Conservation (phyloP, 2,329 filamentous ascomycete species). For the Diaporthe sp. region DNA sequence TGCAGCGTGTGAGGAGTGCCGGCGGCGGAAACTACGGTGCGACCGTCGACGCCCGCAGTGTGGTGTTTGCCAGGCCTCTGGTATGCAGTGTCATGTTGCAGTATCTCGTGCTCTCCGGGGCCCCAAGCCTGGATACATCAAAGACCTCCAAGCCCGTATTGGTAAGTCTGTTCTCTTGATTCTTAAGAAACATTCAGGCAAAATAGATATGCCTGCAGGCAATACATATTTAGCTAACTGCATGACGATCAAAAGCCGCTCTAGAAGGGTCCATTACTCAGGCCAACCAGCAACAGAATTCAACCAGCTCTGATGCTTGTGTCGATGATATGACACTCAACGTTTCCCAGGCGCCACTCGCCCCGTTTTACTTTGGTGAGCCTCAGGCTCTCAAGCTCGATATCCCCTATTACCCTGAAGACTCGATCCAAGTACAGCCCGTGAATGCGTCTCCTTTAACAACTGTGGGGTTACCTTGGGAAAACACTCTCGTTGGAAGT, state of each 20-base stretch:
- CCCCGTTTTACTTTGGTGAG: background rate
- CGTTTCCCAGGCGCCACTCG: background rate
- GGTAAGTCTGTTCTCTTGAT: background rate
- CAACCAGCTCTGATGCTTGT: background rate
- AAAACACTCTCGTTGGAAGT: too few relatives aligned
- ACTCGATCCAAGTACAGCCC: background rate
- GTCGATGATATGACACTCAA: background rate
- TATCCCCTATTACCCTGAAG: background rate
- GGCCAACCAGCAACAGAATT: background rate
- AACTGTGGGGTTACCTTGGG: background rate
- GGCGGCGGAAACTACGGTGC: constrained; percentile 5
- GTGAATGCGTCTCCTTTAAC: too few relatives aligned
- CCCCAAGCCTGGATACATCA: constrained; percentile 16
- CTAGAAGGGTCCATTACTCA: background rate
- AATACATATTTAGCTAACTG: background rate
- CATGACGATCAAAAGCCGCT: background rate
- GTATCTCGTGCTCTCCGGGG: background rate
- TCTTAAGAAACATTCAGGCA: too few relatives aligned
- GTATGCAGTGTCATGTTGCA: background rate
- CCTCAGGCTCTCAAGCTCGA: background rate
- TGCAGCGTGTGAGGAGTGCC: background rate
- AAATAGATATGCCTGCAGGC: too few relatives aligned
- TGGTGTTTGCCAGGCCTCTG: background rate
- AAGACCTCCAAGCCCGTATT: constrained; percentile 11
- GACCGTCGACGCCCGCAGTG: constrained; percentile 1